Conservation (phyloP, 441 rosid species). For the Pelargonium myrrhifolium region DNA sequence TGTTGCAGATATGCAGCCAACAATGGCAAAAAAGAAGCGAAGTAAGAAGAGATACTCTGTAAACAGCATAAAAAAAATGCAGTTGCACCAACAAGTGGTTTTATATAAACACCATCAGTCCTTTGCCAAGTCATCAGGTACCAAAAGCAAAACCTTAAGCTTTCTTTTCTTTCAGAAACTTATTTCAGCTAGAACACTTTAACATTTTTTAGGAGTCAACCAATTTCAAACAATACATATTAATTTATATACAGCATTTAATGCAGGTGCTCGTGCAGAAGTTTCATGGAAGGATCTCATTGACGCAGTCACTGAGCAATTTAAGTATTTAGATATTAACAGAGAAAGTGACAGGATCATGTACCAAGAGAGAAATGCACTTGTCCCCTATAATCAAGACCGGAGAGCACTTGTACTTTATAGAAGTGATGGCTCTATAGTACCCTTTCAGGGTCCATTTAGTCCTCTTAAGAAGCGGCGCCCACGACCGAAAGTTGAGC, state of each 20-base stretch:
- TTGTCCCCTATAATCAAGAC: constrained; percentile 37
- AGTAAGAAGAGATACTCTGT: constrained; percentile 30
- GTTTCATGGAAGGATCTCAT: constrained; percentile 27
- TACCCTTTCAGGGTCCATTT: constrained; percentile 27
- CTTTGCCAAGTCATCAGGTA: constrained; percentile 40
- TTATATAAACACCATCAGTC: constrained; percentile 24
- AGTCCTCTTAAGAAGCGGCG: constrained; percentile 42
- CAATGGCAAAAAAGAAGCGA: constrained; percentile 44
- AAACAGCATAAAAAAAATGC: constrained; percentile 23
- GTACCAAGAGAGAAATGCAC: constrained; percentile 35
- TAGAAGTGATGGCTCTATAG: constrained; percentile 44
- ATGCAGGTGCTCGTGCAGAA: constrained; percentile 43
- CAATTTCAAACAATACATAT: constrained; percentile 7
- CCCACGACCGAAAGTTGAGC: constrained; percentile 79
- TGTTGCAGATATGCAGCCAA: constrained; percentile 28
- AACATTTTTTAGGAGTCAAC: neutral
- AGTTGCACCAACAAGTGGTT: constrained; percentile 24
- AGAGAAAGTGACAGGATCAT: constrained; percentile 25
- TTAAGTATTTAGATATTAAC: constrained; percentile 39
- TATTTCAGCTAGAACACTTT: neutral
- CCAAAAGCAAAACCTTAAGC: constrained; percentile 11
- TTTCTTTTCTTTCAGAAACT: neutral
- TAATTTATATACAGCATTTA: constrained; percentile 19
- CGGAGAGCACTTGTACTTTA: constrained; percentile 54
- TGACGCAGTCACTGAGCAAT: constrained; percentile 29